Conservation (phyloP, 768 basidiomycete species). For the Rossbeevera mucosa region DNA sequence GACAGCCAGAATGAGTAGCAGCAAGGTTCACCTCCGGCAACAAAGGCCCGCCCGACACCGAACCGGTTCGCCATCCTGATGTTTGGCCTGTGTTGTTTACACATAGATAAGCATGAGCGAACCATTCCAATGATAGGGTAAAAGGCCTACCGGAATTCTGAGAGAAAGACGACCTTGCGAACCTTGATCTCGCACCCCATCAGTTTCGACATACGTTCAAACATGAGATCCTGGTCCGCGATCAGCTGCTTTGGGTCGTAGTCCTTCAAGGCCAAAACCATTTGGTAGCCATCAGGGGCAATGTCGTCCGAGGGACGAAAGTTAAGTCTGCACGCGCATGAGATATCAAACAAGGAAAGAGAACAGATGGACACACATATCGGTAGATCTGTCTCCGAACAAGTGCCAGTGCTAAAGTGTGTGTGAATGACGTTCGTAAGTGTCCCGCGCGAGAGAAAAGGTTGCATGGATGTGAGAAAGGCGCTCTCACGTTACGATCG, state of each 20-base stretch:
- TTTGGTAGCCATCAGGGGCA: constrained; percentile 19
- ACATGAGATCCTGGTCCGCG: constrained; percentile 23
- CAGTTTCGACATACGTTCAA: constrained; percentile 26
- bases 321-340: constrained; percentile 1
- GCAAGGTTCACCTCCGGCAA: constrained; percentile 39
- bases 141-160: constrained; percentile 26
- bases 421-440: background rate
- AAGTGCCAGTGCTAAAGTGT: constrained; percentile 21
- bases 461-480: background rate
- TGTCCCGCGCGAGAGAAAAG: background rate
- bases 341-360: background rate
- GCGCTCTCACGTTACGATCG: constrained; percentile 19
- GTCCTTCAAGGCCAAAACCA: constrained; percentile 1
- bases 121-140: too few species aligned
- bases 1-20: background rate
- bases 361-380: constrained; percentile 1
- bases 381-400: constrained; percentile 6
- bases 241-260: constrained; percentile 15
- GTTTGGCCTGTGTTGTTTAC: constrained; percentile 35
- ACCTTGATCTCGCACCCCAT: constrained; percentile 31
- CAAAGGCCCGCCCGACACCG: constrained; percentile 38
- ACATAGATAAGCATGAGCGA: too few species aligned
- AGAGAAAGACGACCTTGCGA: constrained; percentile 23
- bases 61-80: constrained; percentile 46
- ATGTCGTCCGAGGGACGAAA: constrained; percentile 18